Base-by-base conservation (phyloP, 108 stramenopile genomes). In the Pseudonitzschia multiseries region DNA sequence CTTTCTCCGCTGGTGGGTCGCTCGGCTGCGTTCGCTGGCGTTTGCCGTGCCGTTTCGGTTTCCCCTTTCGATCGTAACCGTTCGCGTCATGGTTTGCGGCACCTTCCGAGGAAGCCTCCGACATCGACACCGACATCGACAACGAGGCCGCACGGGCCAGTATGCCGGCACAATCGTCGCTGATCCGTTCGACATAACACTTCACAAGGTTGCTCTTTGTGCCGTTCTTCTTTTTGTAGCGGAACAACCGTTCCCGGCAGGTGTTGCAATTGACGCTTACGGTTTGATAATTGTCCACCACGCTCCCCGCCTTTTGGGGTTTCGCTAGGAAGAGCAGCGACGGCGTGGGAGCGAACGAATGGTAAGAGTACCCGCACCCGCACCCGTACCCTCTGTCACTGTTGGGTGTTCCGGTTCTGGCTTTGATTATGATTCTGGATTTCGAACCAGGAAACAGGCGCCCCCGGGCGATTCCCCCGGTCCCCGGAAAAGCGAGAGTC, bases 171-270 rank as follows among this genome's bases (percentile, higher is more conserved):
- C 65, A 81, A 51, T 89, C 88, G 69, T 84, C 82, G 18, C 70
- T 52, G 48, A 90, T 90, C 41, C 86, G 53, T 50, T 90, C 83
- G 15, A 87, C 43, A 46, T 79, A 90, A 57, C 84, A 87, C 67
- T 90, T 90, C 51, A 90, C 76, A 2, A 90, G 75, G 78, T 90
- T 90, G 57, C 79, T 79, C 54, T 90, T 90, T 22, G 83, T 86
- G 0, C 89, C 89, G 71, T 90, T 90, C 70, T 87, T 90, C 72
- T 90, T 90, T 51, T 90, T 90, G 76, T 90, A 90, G 12, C 89
- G 83, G 77, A 90, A 90, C 22, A 87, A 60, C 14, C 83, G 80
- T 36, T 57, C 40, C 20, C 69, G 32, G 62, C 89, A 90, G 56
- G 79, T 77, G 51, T n/a, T 59, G 71, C 89, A 90, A 73, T 86